phyloP scores from a whole-genome alignment of 768 basidiomycete genomes.

The Tephrocybe sp. region DNA sequence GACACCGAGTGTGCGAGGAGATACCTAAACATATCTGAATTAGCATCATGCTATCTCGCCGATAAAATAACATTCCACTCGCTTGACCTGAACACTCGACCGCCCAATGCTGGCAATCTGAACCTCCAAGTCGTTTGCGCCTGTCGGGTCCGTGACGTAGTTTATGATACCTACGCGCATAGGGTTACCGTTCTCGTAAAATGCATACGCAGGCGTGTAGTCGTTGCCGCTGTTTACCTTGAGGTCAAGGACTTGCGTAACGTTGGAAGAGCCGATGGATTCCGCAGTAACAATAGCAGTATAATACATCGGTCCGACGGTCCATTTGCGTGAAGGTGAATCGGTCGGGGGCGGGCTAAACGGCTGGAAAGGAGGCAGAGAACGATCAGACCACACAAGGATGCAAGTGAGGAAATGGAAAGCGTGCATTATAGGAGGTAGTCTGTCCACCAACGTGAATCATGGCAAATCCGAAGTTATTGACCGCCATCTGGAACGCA shows the following conservation, averaged over 20 bases:
- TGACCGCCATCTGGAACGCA: conserved; percentile 52
- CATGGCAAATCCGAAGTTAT: conserved; percentile 48
- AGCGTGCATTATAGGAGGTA: conserved; percentile 62
- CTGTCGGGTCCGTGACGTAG: conserved; percentile 55
- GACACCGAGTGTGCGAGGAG: conserved; percentile 44
- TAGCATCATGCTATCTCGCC: not conserved
- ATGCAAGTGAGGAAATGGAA: not conserved
- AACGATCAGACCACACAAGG: conserved; percentile 48
- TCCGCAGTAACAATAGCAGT: conserved; percentile 65
- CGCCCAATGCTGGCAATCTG: conserved; percentile 40
- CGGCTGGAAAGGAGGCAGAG: not conserved
- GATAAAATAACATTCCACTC: conserved; percentile 17
- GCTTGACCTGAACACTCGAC: conserved; percentile 56
- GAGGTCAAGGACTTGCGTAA: conserved; percentile 66
- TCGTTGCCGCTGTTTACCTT: conserved; percentile 45
- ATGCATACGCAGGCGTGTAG: too few relatives aligned
- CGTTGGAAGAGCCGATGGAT: too few relatives aligned
- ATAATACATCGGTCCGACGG: conserved; percentile 73
- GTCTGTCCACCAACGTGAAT: conserved; percentile 63
- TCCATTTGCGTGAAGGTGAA: conserved; percentile 63
- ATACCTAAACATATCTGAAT: conserved; percentile 39
- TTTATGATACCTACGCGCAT: too few relatives aligned
- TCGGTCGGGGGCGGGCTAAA: conserved; percentile 28
- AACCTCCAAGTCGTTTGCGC: conserved; percentile 52
- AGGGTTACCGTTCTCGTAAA: too few relatives aligned